These are phyloP conservation scores for Exserohilum rostratum DNA, from an alignment of 2,329 filamentous ascomycete species.

Conservation along the genomic window DNA sequence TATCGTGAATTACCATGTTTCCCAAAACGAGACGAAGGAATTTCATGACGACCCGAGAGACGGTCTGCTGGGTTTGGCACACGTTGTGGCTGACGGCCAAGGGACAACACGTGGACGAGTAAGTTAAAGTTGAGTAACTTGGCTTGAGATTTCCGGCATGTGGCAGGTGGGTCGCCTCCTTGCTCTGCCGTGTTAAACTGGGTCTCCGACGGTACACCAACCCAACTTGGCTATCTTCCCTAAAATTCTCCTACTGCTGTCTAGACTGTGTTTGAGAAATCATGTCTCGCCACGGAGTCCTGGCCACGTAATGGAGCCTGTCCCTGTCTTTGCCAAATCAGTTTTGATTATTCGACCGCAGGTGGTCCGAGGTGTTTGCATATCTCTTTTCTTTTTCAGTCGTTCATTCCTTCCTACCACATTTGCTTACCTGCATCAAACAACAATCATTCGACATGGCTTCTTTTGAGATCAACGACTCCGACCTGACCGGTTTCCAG, in stretches of 20 bases:
- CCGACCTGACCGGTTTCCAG: conserved; percentile 24
- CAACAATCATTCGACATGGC: conserved; percentile 18
- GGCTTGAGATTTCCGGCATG: background rate
- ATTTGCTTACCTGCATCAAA: conserved; percentile 1
- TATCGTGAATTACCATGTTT: background rate
- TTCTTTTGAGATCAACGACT: conserved; percentile 29
- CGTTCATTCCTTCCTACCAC: background rate
- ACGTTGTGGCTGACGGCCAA: background rate
- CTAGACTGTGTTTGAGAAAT: conserved; percentile 7
- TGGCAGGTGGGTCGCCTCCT: conserved; percentile 1
- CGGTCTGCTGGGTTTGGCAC: no score
- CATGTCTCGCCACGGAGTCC: conserved; percentile 1
- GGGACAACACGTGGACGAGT: background rate
- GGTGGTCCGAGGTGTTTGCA: conserved; percentile 1
- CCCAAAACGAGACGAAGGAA: background rate
- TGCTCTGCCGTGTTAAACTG: conserved; percentile 9
- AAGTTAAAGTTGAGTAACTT: background rate
- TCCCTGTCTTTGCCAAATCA: background rate
- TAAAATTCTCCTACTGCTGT: conserved; percentile 2
- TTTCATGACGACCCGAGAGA: background rate
- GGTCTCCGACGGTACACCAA: background rate
- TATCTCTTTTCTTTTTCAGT: conserved; percentile 6
- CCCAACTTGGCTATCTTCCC: background rate
- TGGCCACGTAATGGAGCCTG: conserved; percentile 2
- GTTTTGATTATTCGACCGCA: background rate